Evolutionary conservation across 306 rosid genomes (phyloP).

Genomic region (Albizia julibrissin): DNA sequence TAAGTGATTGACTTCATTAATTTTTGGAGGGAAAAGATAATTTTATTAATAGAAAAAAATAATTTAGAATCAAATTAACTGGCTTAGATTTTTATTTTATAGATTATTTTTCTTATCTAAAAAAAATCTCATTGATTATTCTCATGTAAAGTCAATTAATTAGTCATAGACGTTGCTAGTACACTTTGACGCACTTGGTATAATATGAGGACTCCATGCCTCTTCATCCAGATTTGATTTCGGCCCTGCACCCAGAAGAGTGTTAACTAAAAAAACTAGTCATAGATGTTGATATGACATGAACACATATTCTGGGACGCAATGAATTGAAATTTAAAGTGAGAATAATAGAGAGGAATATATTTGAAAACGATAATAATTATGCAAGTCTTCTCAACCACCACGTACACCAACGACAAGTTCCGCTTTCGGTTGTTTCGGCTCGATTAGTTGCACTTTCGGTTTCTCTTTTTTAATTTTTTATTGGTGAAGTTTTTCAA

Average conservation of each 20-base stretch:
- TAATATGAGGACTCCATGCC: too few relatives aligned
- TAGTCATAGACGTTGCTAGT: not conserved
- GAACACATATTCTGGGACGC: not conserved
- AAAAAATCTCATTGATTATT: too few relatives aligned
- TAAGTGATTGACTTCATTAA: not conserved
- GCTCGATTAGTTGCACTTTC: not conserved
- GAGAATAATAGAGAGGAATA: not conserved
- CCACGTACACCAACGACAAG: not conserved
- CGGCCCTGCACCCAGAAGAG: too few relatives aligned
- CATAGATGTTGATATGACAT: not conserved
- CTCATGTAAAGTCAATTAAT: not conserved
- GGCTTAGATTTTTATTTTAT: not conserved
- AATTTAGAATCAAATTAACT: not conserved
- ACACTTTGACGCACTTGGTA: too few relatives aligned
- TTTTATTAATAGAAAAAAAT: too few relatives aligned
- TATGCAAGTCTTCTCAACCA: not conserved
- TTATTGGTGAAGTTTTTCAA: not conserved
- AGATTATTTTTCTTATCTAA: too few relatives aligned
- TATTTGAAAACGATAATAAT: not conserved
- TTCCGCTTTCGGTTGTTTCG: constrained; percentile 10
- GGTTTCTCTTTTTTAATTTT: not conserved
- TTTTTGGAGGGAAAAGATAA: not conserved
- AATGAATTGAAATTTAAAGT: not conserved
- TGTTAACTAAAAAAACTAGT: too few relatives aligned
- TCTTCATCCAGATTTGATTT: too few relatives aligned